Evolutionary conservation across 208 protist species (phyloP), one percentile per base, ranked within the genome.

Genomic region (Acanthamoeba triangularis): DNA sequence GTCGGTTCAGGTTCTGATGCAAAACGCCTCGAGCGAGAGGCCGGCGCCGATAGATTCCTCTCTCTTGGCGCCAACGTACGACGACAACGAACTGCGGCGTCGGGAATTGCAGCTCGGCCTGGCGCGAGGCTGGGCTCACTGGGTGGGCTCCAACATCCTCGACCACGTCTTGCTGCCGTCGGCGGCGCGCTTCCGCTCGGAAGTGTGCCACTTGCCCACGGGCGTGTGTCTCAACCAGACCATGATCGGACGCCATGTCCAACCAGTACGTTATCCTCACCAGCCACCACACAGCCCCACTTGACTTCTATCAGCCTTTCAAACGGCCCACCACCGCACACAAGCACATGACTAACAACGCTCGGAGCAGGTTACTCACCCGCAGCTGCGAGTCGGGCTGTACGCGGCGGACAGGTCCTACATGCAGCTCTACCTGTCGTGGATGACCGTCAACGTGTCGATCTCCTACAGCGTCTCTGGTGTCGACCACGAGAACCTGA

Each of bases 151-250:
- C 28, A 76, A 76, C 67, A 35, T 76, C 3, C 67, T 76, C 33
- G 67, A 76, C 67, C 23, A 35, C 30, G 67, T 76, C 3, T 20
- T 44, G 33, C 67, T 76, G 13, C 67, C 67, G 14, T 76, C 67
- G 23, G 6, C 67, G 2, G 30, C 20, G 13, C 67, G 67, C 8
- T 33, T 76, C 30, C 67, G 67, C 33, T 18, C 35, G 28, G 67
- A 76, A 41, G 28, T 76, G 67, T 76, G 67, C 67, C 67, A 76
- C 35, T 30, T 76, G 16, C 35, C 67, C 35, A 47, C 67, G 23
- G 67, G 67, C 28, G 30, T 44, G 35, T 76, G 67, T 20, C 67
- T 76, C 67, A 76, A 76, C 35, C 67, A 76, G 67, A 76, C 67
- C 67, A 76, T 76, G 33, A 76, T 76, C 67, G 28, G 14, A 7